Evolutionary conservation across 2,329 filamentous ascomycete genomes (phyloP), one percentile per base, ranked within the genome.

Genomic region (Juglanconis juglandina): DNA sequence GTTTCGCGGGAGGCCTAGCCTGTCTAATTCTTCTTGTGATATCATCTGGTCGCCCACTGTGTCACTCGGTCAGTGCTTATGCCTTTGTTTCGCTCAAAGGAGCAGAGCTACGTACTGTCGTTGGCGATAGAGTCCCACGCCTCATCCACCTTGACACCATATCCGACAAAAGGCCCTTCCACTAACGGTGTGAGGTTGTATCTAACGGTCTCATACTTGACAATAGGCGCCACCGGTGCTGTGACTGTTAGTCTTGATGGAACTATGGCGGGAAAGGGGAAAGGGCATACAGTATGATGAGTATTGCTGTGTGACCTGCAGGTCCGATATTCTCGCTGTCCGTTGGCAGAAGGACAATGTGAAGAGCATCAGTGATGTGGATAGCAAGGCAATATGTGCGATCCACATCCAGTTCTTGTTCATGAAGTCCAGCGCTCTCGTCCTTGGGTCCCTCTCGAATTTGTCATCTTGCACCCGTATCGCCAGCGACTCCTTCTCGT

Each of bases 21-120:
- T 78, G 46, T 77, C 71, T 34, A 86, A 78, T 66, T 87, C 83
- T 5, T 77, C 73, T 30, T 77, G 73, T 0, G 79, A 79, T 55
- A 87, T 81, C 79, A 85, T 84, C 66, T 84, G 82, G 68, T 87
- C 84, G 42, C 84, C 84, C 33, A 87, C 83, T 83, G 57, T 58
- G 32, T 33, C 5, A 5, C 1, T 11, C 3, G 11, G 33, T 63
- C 32, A 63, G 54, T 32, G 17, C 33, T 47, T 14, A n/a, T 30
- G 14, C 60, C 51, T 66, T 49, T 5, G 8, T 34, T 4, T 46
- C 9, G 2, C 33, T 47, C 60, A 58, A 61, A 66, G 32, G 65
- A 24, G 58, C 59, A 1, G 33, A 24, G 41, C 1, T 13, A 41
- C 67, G 66, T 63, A 74, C 73, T 67, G 61, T 76, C 75, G 64